A percentile compares a stretch with the other conserved stretches of the same genome.
Conservation (phyloP, 768 basidiomycete species). For the Leccinum aurantiacum region DNA sequence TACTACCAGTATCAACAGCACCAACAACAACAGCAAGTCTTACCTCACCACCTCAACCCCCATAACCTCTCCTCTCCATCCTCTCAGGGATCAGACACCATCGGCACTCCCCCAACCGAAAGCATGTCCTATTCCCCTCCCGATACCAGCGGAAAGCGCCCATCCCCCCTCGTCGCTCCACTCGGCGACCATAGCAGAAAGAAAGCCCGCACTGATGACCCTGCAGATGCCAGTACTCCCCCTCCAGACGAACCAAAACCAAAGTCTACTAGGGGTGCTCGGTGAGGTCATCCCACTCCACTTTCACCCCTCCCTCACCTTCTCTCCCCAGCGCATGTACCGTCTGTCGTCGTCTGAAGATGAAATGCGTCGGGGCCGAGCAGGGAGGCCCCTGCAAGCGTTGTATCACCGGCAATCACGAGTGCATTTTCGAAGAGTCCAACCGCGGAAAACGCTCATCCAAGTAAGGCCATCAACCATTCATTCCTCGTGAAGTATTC, state of each 20-base stretch:
- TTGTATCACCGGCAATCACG: slow-evolving; percentile 73
- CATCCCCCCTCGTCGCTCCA: slow-evolving; percentile 46
- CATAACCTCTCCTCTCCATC: slow-evolving; percentile 74
- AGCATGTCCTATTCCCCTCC: slow-evolving; percentile 50
- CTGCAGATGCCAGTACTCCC: slow-evolving; percentile 48
- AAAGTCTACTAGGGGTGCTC: slow-evolving; percentile 85
- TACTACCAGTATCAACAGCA: slow-evolving; percentile 58
- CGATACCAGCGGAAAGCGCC: slow-evolving; percentile 65
- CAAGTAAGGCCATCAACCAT: slow-evolving; percentile 50
- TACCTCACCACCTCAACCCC: slow-evolving; percentile 55
- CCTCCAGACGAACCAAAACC: slow-evolving; percentile 61
- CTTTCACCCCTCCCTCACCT: slow-evolving; percentile 10
- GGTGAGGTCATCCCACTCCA: slow-evolving; percentile 45
- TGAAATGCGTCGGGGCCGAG: slow-evolving; percentile 91
- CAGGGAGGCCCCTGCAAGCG: slow-evolving; percentile 91
- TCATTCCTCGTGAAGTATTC: slow-evolving; percentile 24
- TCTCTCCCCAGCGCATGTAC: slow-evolving; percentile 70
- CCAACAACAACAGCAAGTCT: slow-evolving; percentile 43
- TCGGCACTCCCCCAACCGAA: slow-evolving; percentile 73
- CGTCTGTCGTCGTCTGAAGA: slow-evolving; percentile 87
- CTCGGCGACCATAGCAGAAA: slow-evolving; percentile 47
- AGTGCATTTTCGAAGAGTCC: slow-evolving; percentile 96
- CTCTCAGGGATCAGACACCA: slow-evolving; percentile 74
- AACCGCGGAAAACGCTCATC: slow-evolving; percentile 90
- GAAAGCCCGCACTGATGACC: slow-evolving; percentile 61